Percentiles rank a stretch among this genome's conserved stretches.
These are phyloP conservation scores for Hanseniaspora osmophila DNA, from an alignment of 805 yeast species.

Conservation along the genomic window DNA sequence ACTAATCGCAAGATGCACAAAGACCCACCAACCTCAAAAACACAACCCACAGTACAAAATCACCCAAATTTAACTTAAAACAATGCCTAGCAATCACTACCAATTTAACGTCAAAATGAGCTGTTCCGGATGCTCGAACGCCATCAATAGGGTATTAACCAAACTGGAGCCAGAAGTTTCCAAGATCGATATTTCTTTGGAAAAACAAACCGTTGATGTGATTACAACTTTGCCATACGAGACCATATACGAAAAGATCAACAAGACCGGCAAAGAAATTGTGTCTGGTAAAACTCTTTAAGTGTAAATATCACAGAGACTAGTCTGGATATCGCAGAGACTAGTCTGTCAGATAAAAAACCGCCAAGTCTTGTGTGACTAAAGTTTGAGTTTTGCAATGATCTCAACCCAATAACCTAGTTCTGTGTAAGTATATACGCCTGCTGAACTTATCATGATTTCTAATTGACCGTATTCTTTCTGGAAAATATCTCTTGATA, in stretches of 20 bases:
- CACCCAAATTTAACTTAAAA: constrained; percentile 1
- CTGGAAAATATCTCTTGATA: too few relatives aligned
- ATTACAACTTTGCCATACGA: constrained; percentile 43
- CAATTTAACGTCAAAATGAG: constrained; percentile 75
- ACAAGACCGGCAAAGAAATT: constrained; percentile 84
- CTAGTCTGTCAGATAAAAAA: neutral
- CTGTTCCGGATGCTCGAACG: constrained; percentile 79
- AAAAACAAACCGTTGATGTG: constrained; percentile 71
- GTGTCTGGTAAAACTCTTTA: constrained; percentile 42
- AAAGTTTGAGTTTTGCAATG: too few relatives aligned
- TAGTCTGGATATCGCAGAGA: neutral
- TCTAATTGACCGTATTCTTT: too few relatives aligned
- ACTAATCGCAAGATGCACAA: too few relatives aligned
- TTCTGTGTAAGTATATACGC: too few relatives aligned
- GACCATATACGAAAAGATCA: constrained; percentile 62
- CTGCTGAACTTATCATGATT: too few relatives aligned
- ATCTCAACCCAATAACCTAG: too few relatives aligned
- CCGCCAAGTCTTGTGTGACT: too few relatives aligned
- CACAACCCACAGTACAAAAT: neutral
- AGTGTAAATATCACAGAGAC: neutral
- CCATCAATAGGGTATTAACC: constrained; percentile 63
- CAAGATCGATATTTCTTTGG: constrained; percentile 59
- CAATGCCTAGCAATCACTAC: constrained; percentile 46
- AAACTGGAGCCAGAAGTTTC: constrained; percentile 59
- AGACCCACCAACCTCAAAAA: too few relatives aligned